Conservation (phyloP, 352 stramenopile genomes). For the Aphanomyces invadans region DNA sequence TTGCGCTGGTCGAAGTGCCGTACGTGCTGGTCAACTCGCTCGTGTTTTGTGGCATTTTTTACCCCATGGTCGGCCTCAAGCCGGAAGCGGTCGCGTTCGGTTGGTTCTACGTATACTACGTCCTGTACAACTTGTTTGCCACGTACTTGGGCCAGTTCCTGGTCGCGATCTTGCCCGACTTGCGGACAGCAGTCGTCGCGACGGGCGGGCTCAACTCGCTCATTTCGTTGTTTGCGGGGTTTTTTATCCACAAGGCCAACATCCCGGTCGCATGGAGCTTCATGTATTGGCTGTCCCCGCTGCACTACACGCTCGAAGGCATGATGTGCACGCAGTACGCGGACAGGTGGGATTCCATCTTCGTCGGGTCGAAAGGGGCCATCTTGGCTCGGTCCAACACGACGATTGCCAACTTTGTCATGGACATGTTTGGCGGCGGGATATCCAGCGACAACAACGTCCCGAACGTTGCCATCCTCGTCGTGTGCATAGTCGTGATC, state of each 20-base stretch:
- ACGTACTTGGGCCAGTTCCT: conserved; percentile 77
- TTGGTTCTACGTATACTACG: conserved; percentile 39
- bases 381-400: background rate
- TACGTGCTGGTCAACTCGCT: conserved; percentile 36
- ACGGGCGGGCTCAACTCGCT: conserved; percentile 40
- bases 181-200: conserved; percentile 37
- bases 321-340: conserved; percentile 19
- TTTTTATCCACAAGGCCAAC: conserved; percentile 26
- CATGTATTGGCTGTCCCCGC: conserved; percentile 25
- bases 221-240: conserved; percentile 52
- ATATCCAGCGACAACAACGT: conserved; percentile 5
- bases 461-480: background rate
- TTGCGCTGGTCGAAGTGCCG: conserved; percentile 68
- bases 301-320: conserved; percentile 25
- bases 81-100: background rate
- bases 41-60: conserved; percentile 59
- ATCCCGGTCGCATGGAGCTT: conserved; percentile 21
- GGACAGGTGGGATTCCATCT: background rate
- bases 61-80: conserved; percentile 27
- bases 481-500: background rate
- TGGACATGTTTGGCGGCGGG: background rate
- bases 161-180: conserved; percentile 38
- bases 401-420: background rate
- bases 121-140: conserved; percentile 45
- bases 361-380: conserved; percentile 8